Evolutionary conservation across 2,329 filamentous ascomycete species (phyloP), one percentile per base, ranked within the genome.

Genomic region (Fusarium chuoi): DNA sequence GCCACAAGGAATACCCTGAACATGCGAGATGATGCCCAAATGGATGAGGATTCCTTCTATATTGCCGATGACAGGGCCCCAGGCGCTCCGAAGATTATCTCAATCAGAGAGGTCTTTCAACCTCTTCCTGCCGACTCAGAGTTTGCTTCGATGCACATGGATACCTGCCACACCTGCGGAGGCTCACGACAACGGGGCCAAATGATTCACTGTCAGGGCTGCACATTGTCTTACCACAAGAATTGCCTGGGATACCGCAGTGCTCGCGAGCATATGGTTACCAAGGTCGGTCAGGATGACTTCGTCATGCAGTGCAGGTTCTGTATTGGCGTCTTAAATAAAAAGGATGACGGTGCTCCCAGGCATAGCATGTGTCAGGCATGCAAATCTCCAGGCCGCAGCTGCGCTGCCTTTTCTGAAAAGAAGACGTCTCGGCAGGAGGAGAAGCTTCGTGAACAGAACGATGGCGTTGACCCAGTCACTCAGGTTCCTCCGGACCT

Each of bases 281-380:
- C 95, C 30, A 99, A 98, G 81, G 83, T 98, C 59, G 91, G 87
- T 5, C 86, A 92, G 2, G 90, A 92, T 5, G 83, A 92, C 42
- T 98, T 97, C 76, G 91, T 99, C 22, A 84, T 99, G 44, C 96
- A 99, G 80, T 99, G 96, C 83, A 92, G 91, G 74, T 93, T 91
- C 64, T 99, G 96, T 80, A 88, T 98, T 70, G 92, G 92, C 7
- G 79, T 88, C 26, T 87, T 91, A 51, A 85, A 86, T 69, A 91
- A 90, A 79, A 95, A 93, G 77, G 94, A 98, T 73, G 71, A 78
- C 0, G 87, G 85, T 24, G 91, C 92, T 2, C 95, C 96, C 1
- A 87, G 91, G 68, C 88, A 94, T 51, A 90, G 91, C 65, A 85
- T 85, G 51, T 99, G 97, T 78, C 89, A 93, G 69, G 84, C 83